These are phyloP conservation scores for Wickerhamomyces subpelliculosus DNA, from an alignment of 805 yeast genomes.

Conservation along the genomic window DNA sequence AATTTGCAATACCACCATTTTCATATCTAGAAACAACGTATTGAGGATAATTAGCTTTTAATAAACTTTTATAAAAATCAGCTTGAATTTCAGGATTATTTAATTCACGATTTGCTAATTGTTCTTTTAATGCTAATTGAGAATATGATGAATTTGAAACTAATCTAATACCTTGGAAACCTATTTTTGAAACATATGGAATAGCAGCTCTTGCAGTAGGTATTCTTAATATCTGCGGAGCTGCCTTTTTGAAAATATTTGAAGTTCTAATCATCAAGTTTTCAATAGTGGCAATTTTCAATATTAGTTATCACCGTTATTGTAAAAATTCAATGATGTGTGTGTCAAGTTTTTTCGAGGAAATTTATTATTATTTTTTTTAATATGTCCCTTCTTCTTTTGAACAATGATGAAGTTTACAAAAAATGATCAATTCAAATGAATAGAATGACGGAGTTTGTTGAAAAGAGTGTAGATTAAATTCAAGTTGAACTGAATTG, in stretches of 20 bases:
- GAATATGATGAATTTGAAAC: constrained; percentile 19
- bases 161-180: constrained; percentile 9
- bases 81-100: constrained; percentile 71
- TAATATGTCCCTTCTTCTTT: too few relatives aligned
- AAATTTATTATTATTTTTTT: not conserved
- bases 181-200: not conserved
- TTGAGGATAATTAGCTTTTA: constrained; percentile 87
- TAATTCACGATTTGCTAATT: constrained; percentile 74
- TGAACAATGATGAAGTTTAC: too few relatives aligned
- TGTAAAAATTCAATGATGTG: not conserved
- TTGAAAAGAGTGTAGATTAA: too few relatives aligned
- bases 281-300: not conserved
- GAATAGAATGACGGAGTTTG: too few relatives aligned
- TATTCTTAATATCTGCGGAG: constrained; percentile 1
- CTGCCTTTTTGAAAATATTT: not conserved
- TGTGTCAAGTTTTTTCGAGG: too few relatives aligned
- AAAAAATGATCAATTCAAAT: too few relatives aligned
- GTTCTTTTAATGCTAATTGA: constrained; percentile 59
- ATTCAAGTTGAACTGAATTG: too few relatives aligned
- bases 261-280: not conserved
- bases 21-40: constrained; percentile 92
- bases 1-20: constrained; percentile 84
- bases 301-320: not conserved
- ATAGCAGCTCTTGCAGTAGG: constrained; percentile 4
- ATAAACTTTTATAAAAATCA: constrained; percentile 66